Conservation (phyloP, 2,329 filamentous ascomycete genomes). For the Penicillium sclerotiorum region DNA sequence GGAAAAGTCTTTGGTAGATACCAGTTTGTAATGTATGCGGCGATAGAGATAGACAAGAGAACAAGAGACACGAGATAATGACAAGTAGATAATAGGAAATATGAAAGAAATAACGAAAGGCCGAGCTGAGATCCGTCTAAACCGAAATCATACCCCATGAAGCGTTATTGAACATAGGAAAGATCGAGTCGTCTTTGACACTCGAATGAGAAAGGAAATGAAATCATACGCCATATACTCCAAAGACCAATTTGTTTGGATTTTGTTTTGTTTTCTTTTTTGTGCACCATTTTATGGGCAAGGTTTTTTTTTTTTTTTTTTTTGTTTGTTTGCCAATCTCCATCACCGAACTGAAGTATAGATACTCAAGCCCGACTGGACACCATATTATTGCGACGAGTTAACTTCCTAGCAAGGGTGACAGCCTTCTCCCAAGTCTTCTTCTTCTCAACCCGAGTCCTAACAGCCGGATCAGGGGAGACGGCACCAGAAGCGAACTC, state of each 20-base stretch:
- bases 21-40: conserved; percentile 7
- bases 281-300: not conserved
- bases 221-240: not conserved
- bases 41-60: not conserved
- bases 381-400: conserved; percentile 27
- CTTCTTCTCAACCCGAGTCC: conserved; percentile 21
- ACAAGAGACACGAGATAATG: conserved; percentile 5
- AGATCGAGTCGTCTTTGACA: not conserved
- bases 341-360: not conserved
- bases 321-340: not conserved
- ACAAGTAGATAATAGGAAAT: conserved; percentile 4
- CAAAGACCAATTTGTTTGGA: not conserved
- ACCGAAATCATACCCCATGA: not conserved
- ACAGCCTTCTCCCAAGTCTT: conserved; percentile 32
- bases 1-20: conserved; percentile 5
- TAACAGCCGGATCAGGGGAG: conserved; percentile 8
- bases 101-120: conserved; percentile 7
- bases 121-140: conserved; percentile 4
- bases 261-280: conserved; percentile 6
- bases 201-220: not conserved
- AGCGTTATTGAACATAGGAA: conserved; percentile 3
- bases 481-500: conserved; percentile 19
- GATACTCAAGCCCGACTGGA: conserved; percentile 21
- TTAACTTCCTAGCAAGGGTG: conserved; percentile 32
- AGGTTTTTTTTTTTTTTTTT: not conserved